These are phyloP conservation scores for Sporobolomyces pararoseus DNA, from an alignment of 768 basidiomycete genomes.

Conservation along the genomic window DNA sequence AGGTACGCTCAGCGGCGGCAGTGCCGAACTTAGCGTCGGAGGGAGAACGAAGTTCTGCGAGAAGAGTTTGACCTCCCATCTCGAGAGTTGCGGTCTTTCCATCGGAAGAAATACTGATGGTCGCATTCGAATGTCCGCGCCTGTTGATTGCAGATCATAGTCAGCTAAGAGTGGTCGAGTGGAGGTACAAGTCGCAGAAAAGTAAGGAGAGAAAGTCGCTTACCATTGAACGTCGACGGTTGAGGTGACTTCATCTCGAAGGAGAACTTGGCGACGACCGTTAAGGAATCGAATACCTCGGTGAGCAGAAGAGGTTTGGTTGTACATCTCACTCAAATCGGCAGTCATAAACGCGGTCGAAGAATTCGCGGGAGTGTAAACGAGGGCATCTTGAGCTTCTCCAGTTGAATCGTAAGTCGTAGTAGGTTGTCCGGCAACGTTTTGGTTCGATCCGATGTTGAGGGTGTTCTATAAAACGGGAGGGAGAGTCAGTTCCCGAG, in stretches of 20 bases:
- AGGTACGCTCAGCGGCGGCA: conserved; percentile 41
- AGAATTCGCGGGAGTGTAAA: conserved; percentile 61
- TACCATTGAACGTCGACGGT: conserved; percentile 56
- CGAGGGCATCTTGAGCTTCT: conserved; percentile 73
- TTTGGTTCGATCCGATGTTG: conserved; percentile 74
- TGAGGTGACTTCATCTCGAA: conserved; percentile 80
- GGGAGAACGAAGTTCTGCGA: conserved; percentile 63
- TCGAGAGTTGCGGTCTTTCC: conserved; percentile 70
- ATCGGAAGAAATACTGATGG: conserved; percentile 55
- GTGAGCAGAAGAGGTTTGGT: conserved; percentile 57
- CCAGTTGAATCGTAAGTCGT: conserved; percentile 59
- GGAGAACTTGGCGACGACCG: conserved; percentile 74
- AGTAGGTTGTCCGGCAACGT: conserved; percentile 62
- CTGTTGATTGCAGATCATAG: too few relatives aligned
- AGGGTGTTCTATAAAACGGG: conserved; percentile 77
- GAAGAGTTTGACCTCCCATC: conserved; percentile 66
- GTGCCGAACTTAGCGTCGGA: conserved; percentile 64
- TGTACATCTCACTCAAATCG: conserved; percentile 73
- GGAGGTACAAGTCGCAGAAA: not conserved
- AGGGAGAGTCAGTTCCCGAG: not conserved
- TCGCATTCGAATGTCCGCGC: conserved; percentile 96
- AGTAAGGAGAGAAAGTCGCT: not conserved
- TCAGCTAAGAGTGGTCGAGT: not conserved
- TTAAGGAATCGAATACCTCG: conserved; percentile 85
- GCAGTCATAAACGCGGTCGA: conserved; percentile 76